Conservation (phyloP, 805 yeast species). For the Suhomyces kilbournensis region DNA sequence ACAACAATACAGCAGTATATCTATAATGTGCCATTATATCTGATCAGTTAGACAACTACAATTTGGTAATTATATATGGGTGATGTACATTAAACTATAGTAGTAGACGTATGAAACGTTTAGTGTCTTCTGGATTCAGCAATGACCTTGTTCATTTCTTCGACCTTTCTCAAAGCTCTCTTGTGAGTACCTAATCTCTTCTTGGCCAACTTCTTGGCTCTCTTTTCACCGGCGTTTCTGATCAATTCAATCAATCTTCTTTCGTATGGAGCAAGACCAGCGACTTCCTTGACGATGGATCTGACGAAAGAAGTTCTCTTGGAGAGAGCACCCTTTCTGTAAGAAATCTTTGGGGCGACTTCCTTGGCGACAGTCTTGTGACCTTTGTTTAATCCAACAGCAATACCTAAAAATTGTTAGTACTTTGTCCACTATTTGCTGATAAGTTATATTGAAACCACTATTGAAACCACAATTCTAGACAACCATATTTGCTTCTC, state of each 20-base stretch:
- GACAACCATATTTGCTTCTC: background rate
- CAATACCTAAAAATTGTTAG: conserved; percentile 60
- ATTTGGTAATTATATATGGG: conserved; percentile 3
- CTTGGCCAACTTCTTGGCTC: conserved; percentile 99
- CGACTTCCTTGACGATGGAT: conserved; percentile 91
- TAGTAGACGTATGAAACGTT: conserved; percentile 17
- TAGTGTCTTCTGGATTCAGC: conserved; percentile 96
- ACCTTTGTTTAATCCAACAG: conserved; percentile 99
- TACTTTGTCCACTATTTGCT: background rate
- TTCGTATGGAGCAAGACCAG: conserved; percentile 99
- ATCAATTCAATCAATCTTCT: conserved; percentile 98
- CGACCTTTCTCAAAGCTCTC: conserved; percentile 99
- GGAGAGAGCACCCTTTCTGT: conserved; percentile 95
- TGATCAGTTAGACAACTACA: background rate
- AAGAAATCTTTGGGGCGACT: conserved; percentile 68
- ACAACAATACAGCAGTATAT: background rate
- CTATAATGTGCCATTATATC: too few relatives aligned
- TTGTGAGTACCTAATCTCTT: conserved; percentile 99
- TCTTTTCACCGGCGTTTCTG: conserved; percentile 99
- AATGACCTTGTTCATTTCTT: conserved; percentile 94
- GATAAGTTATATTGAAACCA: background rate
- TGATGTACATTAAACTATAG: conserved; percentile 14
- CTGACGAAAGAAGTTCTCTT: conserved; percentile 96
- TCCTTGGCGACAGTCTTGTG: conserved; percentile 89
- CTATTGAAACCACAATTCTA: background rate